Evolutionary conservation across 306 rosid genomes (phyloP), one percentile per base, ranked within the genome.

Genomic region (Lathyrus aphaca): DNA sequence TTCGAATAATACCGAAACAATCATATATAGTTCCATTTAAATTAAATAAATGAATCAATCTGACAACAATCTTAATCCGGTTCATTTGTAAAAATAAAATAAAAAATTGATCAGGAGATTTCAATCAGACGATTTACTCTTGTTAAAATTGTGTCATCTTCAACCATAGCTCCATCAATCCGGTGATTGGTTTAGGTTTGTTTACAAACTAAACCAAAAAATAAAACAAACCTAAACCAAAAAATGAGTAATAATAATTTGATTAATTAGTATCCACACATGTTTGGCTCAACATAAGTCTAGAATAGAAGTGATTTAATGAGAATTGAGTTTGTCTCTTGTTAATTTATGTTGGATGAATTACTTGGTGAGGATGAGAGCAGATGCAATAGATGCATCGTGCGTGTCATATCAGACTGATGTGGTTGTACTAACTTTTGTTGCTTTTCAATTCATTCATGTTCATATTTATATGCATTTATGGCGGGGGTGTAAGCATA

Each of bases 401-500:
- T 39, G 76, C 66, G 72, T 65, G 83, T 78, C 81, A 78, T 74
- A 71, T 82, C 81, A 66, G 46, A 71, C 23, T 14, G 9, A 63
- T 70, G 74, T 35, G 2, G 39, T 74, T 62, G 77, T 75, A 63
- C 76, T 49, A 79, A 66, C 69, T 65, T 75, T 83, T 69, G 75
- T 69, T 77, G 42, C 15, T 45, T 73, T 77, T 66, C 71, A 10
- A 54, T 80, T 83, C 68, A 50, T 79, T 79, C 51, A 45, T 45
- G 0, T 45, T 45, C 19, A 46, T 15, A n/a, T 79, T 57, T 44
- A 48, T 8, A 8, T 71, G 74, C 77, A 66, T 76, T 46, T 64
- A 69, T 83, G 77, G 80, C 39, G 30, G 72, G 82, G 78, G 80
- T 65, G 73, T 65, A 66, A 78, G 78, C 82, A 68, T 49, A 74